Evolutionary conservation across 2,329 filamentous ascomycete species (phyloP), one percentile per base, ranked within the genome.

Genomic region (Lojkania enalia): DNA sequence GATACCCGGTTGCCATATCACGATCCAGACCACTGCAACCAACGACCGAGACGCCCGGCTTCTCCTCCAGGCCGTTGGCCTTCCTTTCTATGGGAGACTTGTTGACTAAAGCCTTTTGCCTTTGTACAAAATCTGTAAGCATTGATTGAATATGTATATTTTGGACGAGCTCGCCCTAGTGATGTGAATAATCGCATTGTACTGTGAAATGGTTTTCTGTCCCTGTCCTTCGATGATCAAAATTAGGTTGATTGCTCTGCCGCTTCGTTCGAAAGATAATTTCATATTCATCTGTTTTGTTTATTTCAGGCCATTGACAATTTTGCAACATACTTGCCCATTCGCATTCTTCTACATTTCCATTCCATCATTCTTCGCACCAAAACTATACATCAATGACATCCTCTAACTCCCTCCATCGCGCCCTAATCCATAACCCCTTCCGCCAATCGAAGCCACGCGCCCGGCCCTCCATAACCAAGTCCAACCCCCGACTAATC

Each of bases 1-100:
- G 86, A 87, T 96, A 57, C 88, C 91, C 13, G 90, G 90, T 66
- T 87, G 86, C 67, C 83, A 94, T 61, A 82, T 96, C 58, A 87
- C 86, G 46, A 78, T 96, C 43, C 85, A 94, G 70, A 96, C 91
- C 1, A 86, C 86, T 20, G 91, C 89, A 31, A 90, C 79, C 19
- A 92, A 87, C 20, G 90, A 96, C 70, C 84, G 85, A 60, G 90
- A 96, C 61, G 91, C 88, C 5, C 82, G 88, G 57, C 73, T 96
- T 48, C 77, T 96, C 41, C 75, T 90, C 44, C 80, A 81, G 59
- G 76, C 85, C 11, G 73, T 91, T 48, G 88, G 88, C 21, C 72
- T 94, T 51, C 90, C 91, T 0, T 96, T 96, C 70, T 82, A 88
- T 60, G 90, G 90, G 61, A 88, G 90, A 70, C 74, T 86, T 39